Percentiles rank a stretch among this genome's conserved stretches.
Conservation (phyloP, 78 protist species). For the Chrysochromulina tobinii region DNA sequence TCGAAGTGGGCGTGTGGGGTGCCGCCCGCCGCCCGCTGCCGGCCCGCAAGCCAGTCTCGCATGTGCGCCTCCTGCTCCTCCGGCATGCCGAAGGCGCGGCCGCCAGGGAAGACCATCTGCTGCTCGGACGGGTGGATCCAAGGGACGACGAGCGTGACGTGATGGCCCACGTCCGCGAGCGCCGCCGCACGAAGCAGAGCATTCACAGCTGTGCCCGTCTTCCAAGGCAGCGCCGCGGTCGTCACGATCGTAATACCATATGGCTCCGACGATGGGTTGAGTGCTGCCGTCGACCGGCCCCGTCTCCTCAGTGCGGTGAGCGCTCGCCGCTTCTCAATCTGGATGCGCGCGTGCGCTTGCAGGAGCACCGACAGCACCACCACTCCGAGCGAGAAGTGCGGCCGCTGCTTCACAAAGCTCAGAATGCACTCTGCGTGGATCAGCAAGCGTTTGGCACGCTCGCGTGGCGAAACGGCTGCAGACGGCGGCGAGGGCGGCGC, state of each 20-base stretch:
- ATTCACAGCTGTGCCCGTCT: slow-evolving; percentile 25
- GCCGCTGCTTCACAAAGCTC: too few species aligned
- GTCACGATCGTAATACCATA: neutral
- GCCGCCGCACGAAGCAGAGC: slow-evolving; percentile 27
- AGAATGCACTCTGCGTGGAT: too few species aligned
- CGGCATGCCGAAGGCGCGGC: neutral
- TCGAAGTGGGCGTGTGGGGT: neutral
- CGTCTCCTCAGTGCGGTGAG: too few species aligned
- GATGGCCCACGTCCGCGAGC: neutral
- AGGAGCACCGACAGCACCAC: too few species aligned
- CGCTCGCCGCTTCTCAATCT: too few species aligned
- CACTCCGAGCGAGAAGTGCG: too few species aligned
- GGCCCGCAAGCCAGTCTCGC: neutral
- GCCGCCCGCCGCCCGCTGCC: neutral
- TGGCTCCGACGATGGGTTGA: too few species aligned
- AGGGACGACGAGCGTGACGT: slow-evolving; percentile 9
- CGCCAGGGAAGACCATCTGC: neutral
- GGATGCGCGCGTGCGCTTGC: too few species aligned
- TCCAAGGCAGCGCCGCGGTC: slow-evolving; percentile 28
- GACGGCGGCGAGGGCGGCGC: too few species aligned
- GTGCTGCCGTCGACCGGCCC: too few species aligned
- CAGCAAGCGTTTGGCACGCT: too few species aligned
- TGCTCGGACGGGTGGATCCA: slow-evolving; percentile 7
- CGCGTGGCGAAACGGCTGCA: too few species aligned
- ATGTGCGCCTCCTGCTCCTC: slow-evolving; percentile 10